phyloP scores from a whole-genome alignment of 768 basidiomycete species.

The Botryobasidium botryosum region DNA sequence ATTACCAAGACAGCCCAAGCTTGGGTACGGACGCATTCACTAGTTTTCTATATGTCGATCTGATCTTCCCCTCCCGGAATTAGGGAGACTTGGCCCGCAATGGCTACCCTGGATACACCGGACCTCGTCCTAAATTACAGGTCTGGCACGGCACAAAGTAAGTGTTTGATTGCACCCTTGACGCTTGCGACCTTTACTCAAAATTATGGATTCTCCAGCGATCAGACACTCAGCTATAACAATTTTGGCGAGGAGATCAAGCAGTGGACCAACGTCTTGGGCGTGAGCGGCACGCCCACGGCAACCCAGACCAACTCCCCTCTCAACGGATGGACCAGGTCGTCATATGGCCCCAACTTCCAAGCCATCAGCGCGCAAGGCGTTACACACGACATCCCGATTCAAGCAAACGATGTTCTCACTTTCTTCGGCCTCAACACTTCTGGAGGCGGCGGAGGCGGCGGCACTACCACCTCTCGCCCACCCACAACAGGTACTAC shows the following conservation, averaged over 20 bases:
- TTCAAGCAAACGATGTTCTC: constrained; percentile 30
- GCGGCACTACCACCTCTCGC: neutral
- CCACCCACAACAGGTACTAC: constrained; percentile 7
- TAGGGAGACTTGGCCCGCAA: constrained; percentile 29
- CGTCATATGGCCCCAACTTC: constrained; percentile 32
- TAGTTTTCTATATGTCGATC: neutral
- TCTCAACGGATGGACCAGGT: constrained; percentile 28
- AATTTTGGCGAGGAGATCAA: constrained; percentile 37
- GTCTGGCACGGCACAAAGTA: constrained; percentile 37
- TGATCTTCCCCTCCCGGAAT: neutral
- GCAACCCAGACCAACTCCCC: constrained; percentile 28
- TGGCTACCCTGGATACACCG: constrained; percentile 37
- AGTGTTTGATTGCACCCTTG: constrained; percentile 3
- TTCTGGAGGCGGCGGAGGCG: neutral
- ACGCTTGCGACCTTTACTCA: neutral
- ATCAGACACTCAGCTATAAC: constrained; percentile 32
- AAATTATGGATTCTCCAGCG: constrained; percentile 18
- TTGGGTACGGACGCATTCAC: constrained; percentile 20
- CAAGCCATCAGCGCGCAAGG: constrained; percentile 33
- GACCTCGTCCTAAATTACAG: constrained; percentile 32
- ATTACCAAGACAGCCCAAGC: constrained; percentile 28
- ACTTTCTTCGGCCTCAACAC: constrained; percentile 34
- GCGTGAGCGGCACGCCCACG: constrained; percentile 26
- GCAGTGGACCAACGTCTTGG: constrained; percentile 41
- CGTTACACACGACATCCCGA: constrained; percentile 36